Base-by-base conservation (phyloP, 345 rosid genomes). In the Salix koriyanagi region DNA sequence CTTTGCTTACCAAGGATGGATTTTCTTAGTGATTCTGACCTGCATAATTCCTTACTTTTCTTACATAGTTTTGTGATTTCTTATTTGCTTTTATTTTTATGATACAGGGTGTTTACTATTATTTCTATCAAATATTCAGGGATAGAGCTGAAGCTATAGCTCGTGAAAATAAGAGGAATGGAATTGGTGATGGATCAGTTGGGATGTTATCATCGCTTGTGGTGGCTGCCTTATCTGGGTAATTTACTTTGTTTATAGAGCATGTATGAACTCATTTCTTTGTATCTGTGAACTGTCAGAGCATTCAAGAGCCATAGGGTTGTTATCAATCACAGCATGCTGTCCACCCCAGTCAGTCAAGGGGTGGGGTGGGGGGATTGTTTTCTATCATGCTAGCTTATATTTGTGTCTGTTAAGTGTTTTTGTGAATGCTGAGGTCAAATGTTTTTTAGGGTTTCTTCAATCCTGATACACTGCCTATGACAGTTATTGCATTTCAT, bases 101-200 rank as follows among this genome's bases (percentile, higher is more conserved):
- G 88, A 71, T 82, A 83, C 92, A 94, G 99, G 99, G 98, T 85
- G 99, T 96, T 86, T 96, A 94, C 83, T 96, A 94, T 82, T 96
- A 92, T 91, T 94, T 96, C 90, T 96, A 94, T 91, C 97, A 96
- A 96, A 91, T 96, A 87, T 94, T 96, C 85, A 91, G 98, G 94
- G 90, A 81, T 85, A 93, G 82, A 85, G 98, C 91, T 76, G 97
- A 90, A 88, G 83, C 86, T 76, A 78, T 84, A 50, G 98, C 98
- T 41, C 85, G 87, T 74, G 86, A 80, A 68, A 83, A 39, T 42
- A 89, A 69, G 79, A 87, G 79, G 85, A 85, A 78, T 69, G 99
- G 98, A 58, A 67, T 91, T 66, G 98, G 97, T 80, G 98, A 94
- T 78, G 99, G 99, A 80, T 82, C 99, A 8, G 98, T 96, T 79